Base-by-base conservation (phyloP, 2,329 filamentous ascomycete genomes). In the Leptosphaerulina australis region DNA sequence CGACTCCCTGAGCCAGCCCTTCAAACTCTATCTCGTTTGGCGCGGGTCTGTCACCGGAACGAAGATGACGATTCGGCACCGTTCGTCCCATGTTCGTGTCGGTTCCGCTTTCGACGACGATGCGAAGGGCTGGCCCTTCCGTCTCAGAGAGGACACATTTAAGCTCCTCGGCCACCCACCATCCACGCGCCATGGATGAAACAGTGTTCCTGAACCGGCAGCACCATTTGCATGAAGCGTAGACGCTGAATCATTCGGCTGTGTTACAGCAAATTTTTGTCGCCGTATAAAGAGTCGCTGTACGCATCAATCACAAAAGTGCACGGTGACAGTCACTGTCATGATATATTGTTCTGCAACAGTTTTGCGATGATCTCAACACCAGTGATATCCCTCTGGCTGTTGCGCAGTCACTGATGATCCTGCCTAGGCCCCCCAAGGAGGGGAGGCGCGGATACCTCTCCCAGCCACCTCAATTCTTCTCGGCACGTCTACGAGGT, bases 31-130 rank as follows among this genome's bases (percentile, higher is more conserved):
- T 50, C 28, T 35, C 29, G 44, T 50, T 45, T 47, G 50, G 34
- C 50, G 39, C 43, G 30, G 54, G 47, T 43, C 56, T 58, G 52
- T 53, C 58, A 50, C 53, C 54, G 50, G 53, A 52, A 50, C 50
- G 49, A 61, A 47, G 40, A 59, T 52, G 48, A 44, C 50, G 56
- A 63, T 55, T 58, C 37, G 54, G 56, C 54, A 53, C 50, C 53
- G 56, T 62, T 62, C 57, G 57, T 58, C 41, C 55, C 55, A 60
- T 53, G 57, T 60, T 61, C 56, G 44, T 55, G 49, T 57, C 47
- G 56, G 55, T 58, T 60, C 58, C 58, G 56, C 58, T 48, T 38
- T 56, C 49, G 56, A 46, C 46, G 34, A 28, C 35, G 21, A 28
- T 28, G 40, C 30, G 20, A 22, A 34, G 29, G 46, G 38, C 39